Percentiles rank a stretch among this genome's conserved stretches.
These are phyloP conservation scores for Diospyros lotus DNA, from an alignment of 148 eudicot species.

Conservation along the genomic window DNA sequence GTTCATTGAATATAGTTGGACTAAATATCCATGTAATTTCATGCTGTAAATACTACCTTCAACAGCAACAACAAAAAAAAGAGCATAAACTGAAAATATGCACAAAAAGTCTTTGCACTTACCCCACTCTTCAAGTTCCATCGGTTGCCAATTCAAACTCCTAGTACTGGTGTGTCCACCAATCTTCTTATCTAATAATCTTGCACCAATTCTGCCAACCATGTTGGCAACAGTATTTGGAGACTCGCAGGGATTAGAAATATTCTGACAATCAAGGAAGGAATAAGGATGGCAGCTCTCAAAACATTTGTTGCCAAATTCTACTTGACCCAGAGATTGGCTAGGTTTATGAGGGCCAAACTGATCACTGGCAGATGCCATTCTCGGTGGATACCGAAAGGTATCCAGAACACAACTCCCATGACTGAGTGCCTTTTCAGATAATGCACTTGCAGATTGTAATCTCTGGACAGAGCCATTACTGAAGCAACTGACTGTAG, in stretches of 20 bases:
- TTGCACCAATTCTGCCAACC: constrained; percentile 25
- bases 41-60: not conserved
- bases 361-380: constrained; percentile 34
- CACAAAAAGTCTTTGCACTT: constrained; percentile 12
- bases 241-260: constrained; percentile 21
- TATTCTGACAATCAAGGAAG: constrained; percentile 33
- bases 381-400: constrained; percentile 33
- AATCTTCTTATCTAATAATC: constrained; percentile 23
- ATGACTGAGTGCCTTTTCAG: constrained; percentile 29
- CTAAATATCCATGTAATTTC: too few species aligned
- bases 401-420: constrained; percentile 34
- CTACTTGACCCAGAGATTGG: constrained; percentile 30
- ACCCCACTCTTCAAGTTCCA: constrained; percentile 46
- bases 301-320: constrained; percentile 26
- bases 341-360: constrained; percentile 32
- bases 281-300: constrained; percentile 48
- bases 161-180: constrained; percentile 27
- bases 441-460: constrained; percentile 18
- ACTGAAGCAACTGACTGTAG: constrained; percentile 10
- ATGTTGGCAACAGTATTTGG: constrained; percentile 26
- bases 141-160: constrained; percentile 34
- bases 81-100: not conserved
- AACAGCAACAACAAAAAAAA: not conserved
- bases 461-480: constrained; percentile 17
- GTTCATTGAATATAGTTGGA: too few species aligned